Evolutionary conservation across 179 eudicot species (phyloP), one percentile per base, ranked within the genome.

Genomic region (Beta corolliflora): DNA sequence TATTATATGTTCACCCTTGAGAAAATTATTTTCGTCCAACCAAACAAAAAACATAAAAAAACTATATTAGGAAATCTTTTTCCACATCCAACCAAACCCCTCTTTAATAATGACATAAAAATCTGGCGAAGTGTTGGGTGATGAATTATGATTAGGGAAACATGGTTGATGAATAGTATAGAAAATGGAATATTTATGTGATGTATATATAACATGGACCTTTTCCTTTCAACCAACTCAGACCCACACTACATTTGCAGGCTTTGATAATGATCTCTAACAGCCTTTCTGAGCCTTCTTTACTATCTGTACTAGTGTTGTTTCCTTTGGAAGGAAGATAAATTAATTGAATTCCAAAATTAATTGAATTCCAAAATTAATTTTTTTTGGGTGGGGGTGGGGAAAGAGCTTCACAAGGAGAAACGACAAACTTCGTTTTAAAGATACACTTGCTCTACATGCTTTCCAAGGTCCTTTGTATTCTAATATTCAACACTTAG

Each of bases 241-340:
- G 77, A 45, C 77, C 82, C 82, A 80, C 82, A 61, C 77, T 80
- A 77, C 53, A 79, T 61, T 18, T 80, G 83, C 83, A 80, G 78
- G 83, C 83, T 64, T 64, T 80, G 64, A 74, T 63, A 80, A 54
- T 71, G 70, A 80, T 80, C 58, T 46, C 60, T 80, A 79, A 70
- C 77, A 71, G 70, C 76, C 69, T 79, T 71, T 79, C 73, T 71
- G 10, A 41, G 61, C 80, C 63, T 78, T 53, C 50, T 52, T 77
- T 77, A 46, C 29, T 77, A 41, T 60, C 29, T 61, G 79, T 76
- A 61, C 21, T 61, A 16, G 44, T 65, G 70, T 65, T 65, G 18
- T 67, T 36, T 41, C 71, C 71, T 7, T 67, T 67, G 46, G 5
- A 67, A 67, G 71, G 5, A 5, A 67, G 36, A 31, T 36, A 9